These are phyloP conservation scores for Biscogniauxia mediterranea DNA, from an alignment of 2,329 filamentous ascomycete genomes.

Conservation along the genomic window DNA sequence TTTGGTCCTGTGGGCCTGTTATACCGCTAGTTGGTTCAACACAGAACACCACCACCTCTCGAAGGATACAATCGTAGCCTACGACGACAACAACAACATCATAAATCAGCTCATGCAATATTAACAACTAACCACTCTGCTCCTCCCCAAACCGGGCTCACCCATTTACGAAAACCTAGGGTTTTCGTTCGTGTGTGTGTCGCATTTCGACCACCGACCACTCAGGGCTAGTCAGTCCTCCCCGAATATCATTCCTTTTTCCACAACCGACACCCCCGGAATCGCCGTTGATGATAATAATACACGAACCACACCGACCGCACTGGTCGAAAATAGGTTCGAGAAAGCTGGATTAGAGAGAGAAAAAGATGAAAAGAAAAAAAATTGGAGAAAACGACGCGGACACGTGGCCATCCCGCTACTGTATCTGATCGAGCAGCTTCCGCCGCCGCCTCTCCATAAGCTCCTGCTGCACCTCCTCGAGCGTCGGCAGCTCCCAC, in stretches of 20 bases:
- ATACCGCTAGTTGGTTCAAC: no score
- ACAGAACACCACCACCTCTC: neutral
- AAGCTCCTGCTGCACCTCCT: slow-evolving; percentile 93
- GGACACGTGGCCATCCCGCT: neutral
- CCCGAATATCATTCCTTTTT: no score
- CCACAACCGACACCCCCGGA: no score
- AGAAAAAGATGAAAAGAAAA: neutral
- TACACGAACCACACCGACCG: no score
- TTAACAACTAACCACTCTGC: neutral
- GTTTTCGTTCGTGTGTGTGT: neutral
- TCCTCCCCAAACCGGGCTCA: neutral
- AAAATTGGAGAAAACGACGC: slow-evolving; percentile 35
- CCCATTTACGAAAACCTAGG: neutral
- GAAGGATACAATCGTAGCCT: neutral
- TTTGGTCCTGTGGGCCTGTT: no score
- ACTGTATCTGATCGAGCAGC: slow-evolving; percentile 74
- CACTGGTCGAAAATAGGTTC: neutral
- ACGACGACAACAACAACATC: neutral
- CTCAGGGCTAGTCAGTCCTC: neutral
- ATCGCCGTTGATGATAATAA: no score
- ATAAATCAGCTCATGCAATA: neutral
- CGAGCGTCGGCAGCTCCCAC: slow-evolving; percentile 81
- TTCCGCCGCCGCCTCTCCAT: slow-evolving; percentile 81
- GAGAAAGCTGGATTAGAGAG: neutral
- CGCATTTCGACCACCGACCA: neutral